phyloP scores from a whole-genome alignment of 176 grass and related monocot species.

The Themeda triandra region DNA sequence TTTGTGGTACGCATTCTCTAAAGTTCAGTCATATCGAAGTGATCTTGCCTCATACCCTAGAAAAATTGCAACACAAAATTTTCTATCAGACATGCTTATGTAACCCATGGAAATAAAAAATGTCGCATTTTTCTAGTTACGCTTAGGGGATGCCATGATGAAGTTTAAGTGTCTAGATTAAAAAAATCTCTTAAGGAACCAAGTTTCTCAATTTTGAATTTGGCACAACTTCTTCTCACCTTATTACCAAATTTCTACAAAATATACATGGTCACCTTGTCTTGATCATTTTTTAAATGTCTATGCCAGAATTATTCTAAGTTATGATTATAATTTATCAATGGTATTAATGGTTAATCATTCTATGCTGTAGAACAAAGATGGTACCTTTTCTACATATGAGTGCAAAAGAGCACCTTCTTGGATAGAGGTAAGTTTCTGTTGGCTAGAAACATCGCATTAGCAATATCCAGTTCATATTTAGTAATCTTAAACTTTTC shows the following conservation, averaged over 20 bases:
- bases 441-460: too few relatives aligned
- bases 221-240: not conserved
- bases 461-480: not conserved
- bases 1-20: too few relatives aligned
- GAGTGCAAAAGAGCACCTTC: constrained; percentile 42
- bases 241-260: not conserved
- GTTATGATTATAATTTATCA: not conserved
- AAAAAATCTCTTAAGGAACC: not conserved
- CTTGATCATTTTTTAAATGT: too few relatives aligned
- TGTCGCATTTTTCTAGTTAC: not conserved
- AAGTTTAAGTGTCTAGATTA: not conserved
- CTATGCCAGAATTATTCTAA: not conserved
- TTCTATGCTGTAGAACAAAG: constrained; percentile 32
- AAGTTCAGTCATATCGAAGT: too few relatives aligned
- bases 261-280: too few relatives aligned
- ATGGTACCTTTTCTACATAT: constrained; percentile 60
- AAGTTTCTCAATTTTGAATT: not conserved
- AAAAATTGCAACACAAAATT: too few relatives aligned
- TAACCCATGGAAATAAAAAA: not conserved
- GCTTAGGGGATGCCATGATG: too few relatives aligned
- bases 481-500: not conserved
- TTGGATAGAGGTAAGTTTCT: constrained; percentile 52
- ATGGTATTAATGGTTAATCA: not conserved
- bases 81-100: not conserved
- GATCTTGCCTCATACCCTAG: too few relatives aligned